Percentiles rank a stretch among this genome's conserved stretches.
These are phyloP conservation scores for Crithidia fasciculata DNA, from an alignment of 208 protist genomes.

Conservation along the genomic window DNA sequence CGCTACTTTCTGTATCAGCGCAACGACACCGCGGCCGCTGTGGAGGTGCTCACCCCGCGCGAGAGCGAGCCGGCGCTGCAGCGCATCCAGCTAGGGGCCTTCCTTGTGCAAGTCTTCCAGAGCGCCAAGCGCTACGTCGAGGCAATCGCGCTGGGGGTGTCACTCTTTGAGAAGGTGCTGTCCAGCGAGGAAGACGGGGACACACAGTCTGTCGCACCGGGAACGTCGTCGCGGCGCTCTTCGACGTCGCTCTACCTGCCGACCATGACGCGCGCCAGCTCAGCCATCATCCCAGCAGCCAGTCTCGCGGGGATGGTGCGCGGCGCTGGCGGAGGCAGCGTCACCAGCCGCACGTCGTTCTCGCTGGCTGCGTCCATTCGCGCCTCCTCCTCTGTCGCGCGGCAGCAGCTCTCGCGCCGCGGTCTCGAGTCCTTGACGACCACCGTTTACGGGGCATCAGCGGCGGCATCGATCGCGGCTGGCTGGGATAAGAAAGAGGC, in stretches of 20 bases:
- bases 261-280: constrained; percentile 81
- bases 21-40: constrained; percentile 53
- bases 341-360: constrained; percentile 46
- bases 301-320: constrained; percentile 58
- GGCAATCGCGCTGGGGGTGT: constrained; percentile 82
- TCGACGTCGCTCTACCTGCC: constrained; percentile 65
- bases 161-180: constrained; percentile 83
- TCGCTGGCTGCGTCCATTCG: constrained; percentile 85
- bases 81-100: constrained; percentile 82
- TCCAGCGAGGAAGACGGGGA: constrained; percentile 86
- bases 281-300: constrained; percentile 81
- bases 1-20: constrained; percentile 71
- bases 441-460: constrained; percentile 83
- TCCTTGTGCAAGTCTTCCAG: constrained; percentile 74
- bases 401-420: constrained; percentile 63
- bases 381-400: constrained; percentile 64
- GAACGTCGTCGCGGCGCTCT: constrained; percentile 43
- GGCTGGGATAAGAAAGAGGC: constrained; percentile 66
- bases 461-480: constrained; percentile 74
- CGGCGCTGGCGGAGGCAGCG: constrained; percentile 28
- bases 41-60: constrained; percentile 65
- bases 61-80: constrained; percentile 74
- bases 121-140: constrained; percentile 68
- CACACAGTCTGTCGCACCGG: constrained; percentile 75
- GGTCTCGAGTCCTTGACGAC: constrained; percentile 75